A percentile compares a stretch with the other conserved stretches of the same genome.
phyloP scores from a whole-genome alignment of 2,329 filamentous ascomycete genomes.

The Raffaelea arxii region DNA sequence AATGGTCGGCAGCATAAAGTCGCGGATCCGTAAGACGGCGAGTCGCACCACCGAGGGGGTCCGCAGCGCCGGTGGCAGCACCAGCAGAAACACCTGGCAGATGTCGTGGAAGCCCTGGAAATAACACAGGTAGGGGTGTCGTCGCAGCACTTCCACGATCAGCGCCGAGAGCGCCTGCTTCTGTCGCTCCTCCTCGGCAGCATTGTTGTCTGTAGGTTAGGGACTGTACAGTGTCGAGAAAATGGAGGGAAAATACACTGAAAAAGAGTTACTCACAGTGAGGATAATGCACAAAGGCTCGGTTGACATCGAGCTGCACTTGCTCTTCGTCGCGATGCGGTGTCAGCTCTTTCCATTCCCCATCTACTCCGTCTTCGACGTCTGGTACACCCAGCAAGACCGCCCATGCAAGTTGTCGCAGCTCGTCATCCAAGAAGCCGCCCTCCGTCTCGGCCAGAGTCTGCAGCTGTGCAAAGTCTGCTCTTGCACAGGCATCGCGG shows the following conservation, averaged over 20 bases:
- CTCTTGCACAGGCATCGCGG: conserved; percentile 47
- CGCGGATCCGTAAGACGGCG: conserved; percentile 80
- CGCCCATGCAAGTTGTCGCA: conserved; percentile 73
- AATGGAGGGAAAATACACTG: not conserved
- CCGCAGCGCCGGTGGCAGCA: conserved; percentile 57
- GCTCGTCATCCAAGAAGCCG: conserved; percentile 56
- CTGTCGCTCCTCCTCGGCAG: conserved; percentile 57
- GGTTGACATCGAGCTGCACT: conserved; percentile 82
- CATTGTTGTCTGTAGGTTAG: conserved; percentile 47
- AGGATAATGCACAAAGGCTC: conserved; percentile 97
- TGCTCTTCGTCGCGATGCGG: conserved; percentile 84
- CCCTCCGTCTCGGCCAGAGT: conserved; percentile 51
- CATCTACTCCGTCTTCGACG: not conserved
- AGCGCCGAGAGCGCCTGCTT: conserved; percentile 71
- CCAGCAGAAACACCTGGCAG: conserved; percentile 86
- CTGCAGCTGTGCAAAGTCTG: conserved; percentile 46
- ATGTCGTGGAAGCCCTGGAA: conserved; percentile 99
- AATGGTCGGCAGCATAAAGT: conserved; percentile 93
- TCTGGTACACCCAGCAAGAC: conserved; percentile 37
- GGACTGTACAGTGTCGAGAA: not conserved
- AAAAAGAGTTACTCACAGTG: conserved; percentile 43
- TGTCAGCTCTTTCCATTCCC: conserved; percentile 52
- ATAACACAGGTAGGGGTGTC: conserved; percentile 77
- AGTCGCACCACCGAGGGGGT: conserved; percentile 64
- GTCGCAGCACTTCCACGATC: conserved; percentile 71